These are phyloP conservation scores for Colletotrichum lupini DNA, from an alignment of 2,329 filamentous ascomycete species.

Conservation along the genomic window DNA sequence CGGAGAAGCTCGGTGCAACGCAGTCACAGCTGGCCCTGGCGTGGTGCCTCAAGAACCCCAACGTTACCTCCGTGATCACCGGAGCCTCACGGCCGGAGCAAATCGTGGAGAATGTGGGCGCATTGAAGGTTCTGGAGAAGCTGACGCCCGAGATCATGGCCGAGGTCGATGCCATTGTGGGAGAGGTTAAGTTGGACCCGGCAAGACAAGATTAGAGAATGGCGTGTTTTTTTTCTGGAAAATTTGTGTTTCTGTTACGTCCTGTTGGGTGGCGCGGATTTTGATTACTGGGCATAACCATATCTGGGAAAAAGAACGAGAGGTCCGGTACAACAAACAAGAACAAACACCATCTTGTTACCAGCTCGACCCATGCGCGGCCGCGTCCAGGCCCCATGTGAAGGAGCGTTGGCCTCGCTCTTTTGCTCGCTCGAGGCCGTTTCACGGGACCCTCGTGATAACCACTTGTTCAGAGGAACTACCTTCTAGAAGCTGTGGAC, in stretches of 20 bases:
- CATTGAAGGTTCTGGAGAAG: slow-evolving; percentile 57
- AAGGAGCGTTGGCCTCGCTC: not conserved
- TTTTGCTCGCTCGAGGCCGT: slow-evolving; percentile 18
- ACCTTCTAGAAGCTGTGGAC: slow-evolving; percentile 26
- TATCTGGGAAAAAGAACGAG: slow-evolving; percentile 3
- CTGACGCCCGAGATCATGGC: slow-evolving; percentile 61
- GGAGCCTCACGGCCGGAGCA: slow-evolving; percentile 63
- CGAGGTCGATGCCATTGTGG: slow-evolving; percentile 59
- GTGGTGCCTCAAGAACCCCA: slow-evolving; percentile 65
- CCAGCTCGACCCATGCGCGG: slow-evolving; percentile 7
- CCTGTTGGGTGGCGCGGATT: slow-evolving; percentile 11
- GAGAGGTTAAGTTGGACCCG: slow-evolving; percentile 35
- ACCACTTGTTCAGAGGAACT: slow-evolving; percentile 16
- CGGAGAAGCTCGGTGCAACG: slow-evolving; percentile 66
- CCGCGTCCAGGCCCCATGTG: not conserved
- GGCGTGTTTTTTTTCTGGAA: slow-evolving; percentile 3
- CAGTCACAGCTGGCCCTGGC: slow-evolving; percentile 63
- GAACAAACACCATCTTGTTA: not conserved
- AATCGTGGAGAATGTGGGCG: slow-evolving; percentile 61
- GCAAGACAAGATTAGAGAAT: slow-evolving; percentile 36
- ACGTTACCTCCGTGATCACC: slow-evolving; percentile 64
- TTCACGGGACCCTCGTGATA: not conserved
- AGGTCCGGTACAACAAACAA: not conserved
- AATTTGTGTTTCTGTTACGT: not conserved
- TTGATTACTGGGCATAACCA: not conserved